Evolutionary conservation across 495 filamentous ascomycete genomes (phyloP), one percentile per base, ranked within the genome.

Genomic region (Penicillium bovifimosum): DNA sequence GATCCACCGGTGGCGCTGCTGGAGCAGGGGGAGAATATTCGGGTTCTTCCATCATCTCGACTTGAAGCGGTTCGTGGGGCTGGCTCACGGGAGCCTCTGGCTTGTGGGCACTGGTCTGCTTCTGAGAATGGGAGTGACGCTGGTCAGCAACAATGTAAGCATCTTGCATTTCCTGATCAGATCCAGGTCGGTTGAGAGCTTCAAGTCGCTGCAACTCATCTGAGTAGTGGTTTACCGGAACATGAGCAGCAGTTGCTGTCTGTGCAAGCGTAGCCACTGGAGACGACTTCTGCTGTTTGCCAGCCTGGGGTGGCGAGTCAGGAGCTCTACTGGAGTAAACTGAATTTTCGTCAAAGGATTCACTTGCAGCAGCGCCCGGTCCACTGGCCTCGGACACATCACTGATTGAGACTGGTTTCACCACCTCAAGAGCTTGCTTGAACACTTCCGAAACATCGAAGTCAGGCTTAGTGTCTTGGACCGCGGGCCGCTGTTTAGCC

Each of bases 271-370:
- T 59, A 46, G 55, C 51, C 27, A 42, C 61, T n/a, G 70, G 61
- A 38, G 71, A 70, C 35, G 56, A 54, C 39, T 59, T 65, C 38
- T 51, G 64, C 13, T 63, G 67, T 4, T 62, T 61, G 47, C 63
- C 70, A 13, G 53, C 54, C 29, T 63, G 66, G 11, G 66, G 72
- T 36, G 63, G 58, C 17, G 78, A 80, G 51, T 77, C 75, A 62
- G 78, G 76, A 47, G 77, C 74, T 71, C 83, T 85, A 75, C 90
- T 95, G 41, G 90, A 95, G 72, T 96, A 96, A 69, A 93, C 92
- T n/a, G 88, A 91, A 57, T 93, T 91, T 61, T 92, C 86, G 69
- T 96, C 90, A 69, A 90, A 87, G 9, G 88, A 91, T 62, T 91
- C 88, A 76, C 78, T 85, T 17, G 45, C 32, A 54, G 79, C 72